These are phyloP conservation scores for Neurospora sp. DNA, from an alignment of 495 filamentous ascomycete genomes.

Conservation along the genomic window DNA sequence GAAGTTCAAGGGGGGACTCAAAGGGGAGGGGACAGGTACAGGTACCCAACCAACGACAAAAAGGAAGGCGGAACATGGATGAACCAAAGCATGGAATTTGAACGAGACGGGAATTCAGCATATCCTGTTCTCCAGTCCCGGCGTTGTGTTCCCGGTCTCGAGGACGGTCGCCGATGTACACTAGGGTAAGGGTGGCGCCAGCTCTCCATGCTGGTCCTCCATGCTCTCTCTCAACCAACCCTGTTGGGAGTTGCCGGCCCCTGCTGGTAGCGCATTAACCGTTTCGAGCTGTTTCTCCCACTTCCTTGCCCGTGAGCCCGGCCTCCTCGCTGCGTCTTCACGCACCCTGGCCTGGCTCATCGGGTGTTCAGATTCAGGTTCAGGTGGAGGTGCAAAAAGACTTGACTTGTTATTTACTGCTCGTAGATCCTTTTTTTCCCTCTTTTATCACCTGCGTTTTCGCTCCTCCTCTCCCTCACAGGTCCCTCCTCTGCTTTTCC, in stretches of 20 bases:
- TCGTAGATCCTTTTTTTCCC: background rate
- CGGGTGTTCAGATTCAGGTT: background rate
- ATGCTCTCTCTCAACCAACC: conserved; percentile 1
- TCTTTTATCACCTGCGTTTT: background rate
- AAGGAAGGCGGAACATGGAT: conserved; percentile 12
- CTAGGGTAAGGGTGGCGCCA: background rate
- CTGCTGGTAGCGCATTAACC: background rate
- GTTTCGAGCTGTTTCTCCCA: background rate
- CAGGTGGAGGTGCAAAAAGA: background rate
- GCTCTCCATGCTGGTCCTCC: background rate
- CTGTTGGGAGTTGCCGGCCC: background rate
- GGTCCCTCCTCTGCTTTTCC: conserved; percentile 9
- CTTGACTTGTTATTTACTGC: background rate
- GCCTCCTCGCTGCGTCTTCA: background rate
- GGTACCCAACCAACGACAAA: background rate
- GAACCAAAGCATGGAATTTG: conserved; percentile 23
- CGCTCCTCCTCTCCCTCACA: conserved; percentile 1
- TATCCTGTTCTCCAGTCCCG: conserved; percentile 18
- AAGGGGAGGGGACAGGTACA: background rate
- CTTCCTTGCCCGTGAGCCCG: background rate
- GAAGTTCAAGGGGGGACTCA: background rate
- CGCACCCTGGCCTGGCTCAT: background rate
- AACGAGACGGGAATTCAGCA: conserved; percentile 8
- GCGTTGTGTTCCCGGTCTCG: conserved; percentile 8
- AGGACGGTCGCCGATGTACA: background rate